Evolutionary conservation across 2,329 filamentous ascomycete species (phyloP).

Genomic region (Cytospora piceicola): DNA sequence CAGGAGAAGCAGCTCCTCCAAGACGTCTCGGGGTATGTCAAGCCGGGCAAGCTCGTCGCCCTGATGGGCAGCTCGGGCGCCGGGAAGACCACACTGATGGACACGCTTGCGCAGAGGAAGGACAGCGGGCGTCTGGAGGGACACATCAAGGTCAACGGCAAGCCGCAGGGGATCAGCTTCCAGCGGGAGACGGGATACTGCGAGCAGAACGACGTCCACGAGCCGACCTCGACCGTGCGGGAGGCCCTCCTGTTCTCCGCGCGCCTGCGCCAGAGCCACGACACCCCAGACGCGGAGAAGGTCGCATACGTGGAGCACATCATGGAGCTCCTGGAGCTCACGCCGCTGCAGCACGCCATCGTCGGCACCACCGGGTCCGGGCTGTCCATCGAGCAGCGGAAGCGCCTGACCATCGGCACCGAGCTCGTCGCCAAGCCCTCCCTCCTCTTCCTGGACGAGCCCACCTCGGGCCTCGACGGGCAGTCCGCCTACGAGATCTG

Average conservation of each 20-base stretch:
- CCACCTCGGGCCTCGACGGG: conserved; percentile 61
- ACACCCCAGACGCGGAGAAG: conserved; percentile 69
- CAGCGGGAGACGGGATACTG: conserved; percentile 80
- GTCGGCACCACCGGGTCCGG: conserved; percentile 50
- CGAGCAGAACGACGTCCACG: conserved; percentile 80
- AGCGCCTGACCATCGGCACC: conserved; percentile 71
- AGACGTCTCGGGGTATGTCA: conserved; percentile 82
- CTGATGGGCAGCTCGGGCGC: conserved; percentile 84
- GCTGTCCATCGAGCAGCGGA: conserved; percentile 57
- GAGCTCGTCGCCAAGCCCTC: conserved; percentile 56
- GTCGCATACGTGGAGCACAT: conserved; percentile 77
- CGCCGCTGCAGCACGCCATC: conserved; percentile 52
- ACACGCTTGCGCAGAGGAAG: conserved; percentile 78
- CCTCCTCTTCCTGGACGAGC: conserved; percentile 64
- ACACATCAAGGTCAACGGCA: conserved; percentile 76
- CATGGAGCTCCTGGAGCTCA: conserved; percentile 64
- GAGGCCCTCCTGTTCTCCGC: conserved; percentile 78
- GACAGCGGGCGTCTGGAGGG: conserved; percentile 77
- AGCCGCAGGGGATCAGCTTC: conserved; percentile 71
- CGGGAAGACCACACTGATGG: conserved; percentile 83
- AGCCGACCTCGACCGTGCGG: conserved; percentile 72
- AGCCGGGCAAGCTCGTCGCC: conserved; percentile 76
- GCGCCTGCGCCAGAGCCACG: conserved; percentile 70
- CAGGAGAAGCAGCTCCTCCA: conserved; percentile 60
- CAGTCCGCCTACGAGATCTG: conserved; percentile 65